These are phyloP conservation scores for Cicer judaicum DNA, from an alignment of 306 rosid species.

Conservation along the genomic window DNA sequence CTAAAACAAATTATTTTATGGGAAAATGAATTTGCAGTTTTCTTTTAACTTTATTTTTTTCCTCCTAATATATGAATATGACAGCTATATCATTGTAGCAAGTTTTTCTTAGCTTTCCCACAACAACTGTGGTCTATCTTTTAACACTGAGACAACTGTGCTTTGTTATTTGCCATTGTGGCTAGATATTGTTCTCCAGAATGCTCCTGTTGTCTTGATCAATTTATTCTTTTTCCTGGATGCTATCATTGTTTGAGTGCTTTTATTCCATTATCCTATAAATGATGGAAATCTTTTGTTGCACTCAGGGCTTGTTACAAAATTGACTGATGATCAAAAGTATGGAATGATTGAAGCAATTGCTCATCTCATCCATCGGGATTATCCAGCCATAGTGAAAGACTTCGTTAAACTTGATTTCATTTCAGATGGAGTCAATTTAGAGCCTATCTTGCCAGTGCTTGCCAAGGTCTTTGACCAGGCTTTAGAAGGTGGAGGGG, in stretches of 20 bases:
- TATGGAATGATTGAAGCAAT: conserved; percentile 99
- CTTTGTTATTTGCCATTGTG: conserved; percentile 31
- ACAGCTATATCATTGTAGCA: not conserved
- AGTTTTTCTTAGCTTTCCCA: conserved; percentile 1
- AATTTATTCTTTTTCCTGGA: conserved; percentile 18
- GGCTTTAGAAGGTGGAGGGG: conserved; percentile 99
- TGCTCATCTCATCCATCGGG: conserved; percentile 96
- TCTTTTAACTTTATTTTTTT: not conserved
- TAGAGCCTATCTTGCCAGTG: conserved; percentile 96
- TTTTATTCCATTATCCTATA: conserved; percentile 28
- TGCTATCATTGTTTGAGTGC: conserved; percentile 20
- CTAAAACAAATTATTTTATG: conserved; percentile 10
- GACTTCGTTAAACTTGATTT: conserved; percentile 93
- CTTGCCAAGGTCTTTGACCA: conserved; percentile 97
- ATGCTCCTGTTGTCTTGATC: conserved; percentile 8
- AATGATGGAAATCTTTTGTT: conserved; percentile 48
- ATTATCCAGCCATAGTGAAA: conserved; percentile 88
- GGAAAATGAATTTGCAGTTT: conserved; percentile 26
- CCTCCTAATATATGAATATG: conserved; percentile 12
- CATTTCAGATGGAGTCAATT: conserved; percentile 92
- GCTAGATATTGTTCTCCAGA: conserved; percentile 25
- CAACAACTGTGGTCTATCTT: conserved; percentile 25
- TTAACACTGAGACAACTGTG: conserved; percentile 32
- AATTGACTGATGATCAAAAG: conserved; percentile 94
- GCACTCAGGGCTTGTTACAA: conserved; percentile 89